These are phyloP conservation scores for Naganishia sp. DNA, from an alignment of 1,284 basidiomycete species.

Conservation along the genomic window DNA sequence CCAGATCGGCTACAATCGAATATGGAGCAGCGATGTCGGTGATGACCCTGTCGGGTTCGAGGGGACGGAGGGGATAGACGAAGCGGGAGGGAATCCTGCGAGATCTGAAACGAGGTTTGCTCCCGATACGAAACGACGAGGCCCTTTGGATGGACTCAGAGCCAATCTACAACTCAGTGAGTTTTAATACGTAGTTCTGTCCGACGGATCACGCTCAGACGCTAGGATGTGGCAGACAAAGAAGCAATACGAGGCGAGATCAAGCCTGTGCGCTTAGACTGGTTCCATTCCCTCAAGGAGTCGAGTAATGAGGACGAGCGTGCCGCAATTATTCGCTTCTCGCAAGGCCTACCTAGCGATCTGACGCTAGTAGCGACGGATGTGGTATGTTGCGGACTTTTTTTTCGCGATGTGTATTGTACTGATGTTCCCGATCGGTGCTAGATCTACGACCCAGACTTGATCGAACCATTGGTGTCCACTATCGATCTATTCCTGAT, in stretches of 20 bases:
- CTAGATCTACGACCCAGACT: slow-evolving; percentile 54
- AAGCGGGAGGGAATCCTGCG: slow-evolving; percentile 16
- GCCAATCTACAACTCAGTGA: slow-evolving; percentile 48
- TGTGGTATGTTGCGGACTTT: slow-evolving; percentile 43
- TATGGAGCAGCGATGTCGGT: slow-evolving; percentile 47
- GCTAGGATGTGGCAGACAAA: slow-evolving; percentile 1
- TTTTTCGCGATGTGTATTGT: not conserved
- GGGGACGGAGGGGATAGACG: not conserved
- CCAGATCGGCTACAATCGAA: slow-evolving; percentile 38
- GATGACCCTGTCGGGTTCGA: slow-evolving; percentile 28
- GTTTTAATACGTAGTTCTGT: slow-evolving; percentile 26
- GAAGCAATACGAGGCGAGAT: not conserved
- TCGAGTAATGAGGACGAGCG: not conserved
- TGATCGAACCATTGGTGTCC: slow-evolving; percentile 47
- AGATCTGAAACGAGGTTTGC: not conserved
- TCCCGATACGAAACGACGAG: slow-evolving; percentile 34
- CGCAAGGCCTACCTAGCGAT: slow-evolving; percentile 16
- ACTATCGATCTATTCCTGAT: slow-evolving; percentile 44
- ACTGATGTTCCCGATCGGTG: not conserved
- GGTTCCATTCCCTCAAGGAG: slow-evolving; percentile 20
- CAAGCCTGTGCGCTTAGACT: slow-evolving; percentile 27
- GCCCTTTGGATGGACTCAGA: slow-evolving; percentile 41
- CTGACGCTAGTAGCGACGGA: slow-evolving; percentile 51
- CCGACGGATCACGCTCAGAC: not conserved
- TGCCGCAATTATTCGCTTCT: slow-evolving; percentile 7